Evolutionary conservation across 2,329 filamentous ascomycete species (phyloP).

Genomic region (Pseudogymnoascus sp.): DNA sequence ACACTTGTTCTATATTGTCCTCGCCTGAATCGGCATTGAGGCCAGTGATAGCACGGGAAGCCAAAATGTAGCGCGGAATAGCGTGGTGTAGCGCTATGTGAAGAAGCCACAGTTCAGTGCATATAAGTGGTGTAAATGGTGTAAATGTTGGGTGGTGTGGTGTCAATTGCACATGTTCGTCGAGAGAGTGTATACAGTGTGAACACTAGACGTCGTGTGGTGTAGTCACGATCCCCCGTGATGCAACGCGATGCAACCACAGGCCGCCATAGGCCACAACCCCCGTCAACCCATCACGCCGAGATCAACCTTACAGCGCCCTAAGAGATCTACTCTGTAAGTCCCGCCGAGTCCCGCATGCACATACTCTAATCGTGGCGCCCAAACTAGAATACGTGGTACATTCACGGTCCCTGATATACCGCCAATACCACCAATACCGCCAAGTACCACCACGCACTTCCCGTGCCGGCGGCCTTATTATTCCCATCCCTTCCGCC

Average conservation of each 20-base stretch:
- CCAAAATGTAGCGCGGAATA: background rate
- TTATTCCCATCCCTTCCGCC: slow-evolving; percentile 5
- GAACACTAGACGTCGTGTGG: background rate
- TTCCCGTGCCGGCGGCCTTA: background rate
- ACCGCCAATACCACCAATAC: background rate
- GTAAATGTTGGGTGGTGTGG: background rate
- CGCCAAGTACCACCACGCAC: background rate
- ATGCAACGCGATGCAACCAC: slow-evolving; percentile 3
- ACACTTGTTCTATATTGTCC: background rate
- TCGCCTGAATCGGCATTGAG: background rate
- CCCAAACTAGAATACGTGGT: background rate
- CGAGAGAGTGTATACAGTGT: background rate
- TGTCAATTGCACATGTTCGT: background rate
- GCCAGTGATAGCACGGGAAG: background rate
- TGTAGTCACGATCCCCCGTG: slow-evolving; percentile 1
- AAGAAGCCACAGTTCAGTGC: background rate
- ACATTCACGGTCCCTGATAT: background rate
- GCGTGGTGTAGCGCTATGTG: background rate
- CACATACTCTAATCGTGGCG: slow-evolving; percentile 1
- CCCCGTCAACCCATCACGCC: background rate
- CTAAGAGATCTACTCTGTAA: background rate
- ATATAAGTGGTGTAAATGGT: background rate
- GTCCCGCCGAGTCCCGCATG: background rate
- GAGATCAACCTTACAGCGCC: background rate
- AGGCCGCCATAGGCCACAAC: background rate